A percentile compares a stretch with the other conserved stretches of the same genome.
Conservation (phyloP, 1,139 yeast genomes). For the Suhomyces atakaporum region DNA sequence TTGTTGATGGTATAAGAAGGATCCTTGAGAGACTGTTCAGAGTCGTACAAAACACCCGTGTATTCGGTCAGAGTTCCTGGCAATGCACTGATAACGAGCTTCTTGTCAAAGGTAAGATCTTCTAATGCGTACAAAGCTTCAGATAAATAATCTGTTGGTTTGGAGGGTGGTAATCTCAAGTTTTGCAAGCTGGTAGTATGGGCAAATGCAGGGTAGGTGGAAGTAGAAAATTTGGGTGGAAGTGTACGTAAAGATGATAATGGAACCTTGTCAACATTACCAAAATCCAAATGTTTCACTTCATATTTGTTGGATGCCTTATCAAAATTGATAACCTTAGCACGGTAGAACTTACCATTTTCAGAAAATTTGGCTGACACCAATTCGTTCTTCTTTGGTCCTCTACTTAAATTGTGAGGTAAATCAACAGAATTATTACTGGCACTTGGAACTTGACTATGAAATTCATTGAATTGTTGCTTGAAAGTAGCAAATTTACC, state of each 20-base stretch:
- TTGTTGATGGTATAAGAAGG: constrained; percentile 64
- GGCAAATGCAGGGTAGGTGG: constrained; percentile 56
- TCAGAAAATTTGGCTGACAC: constrained; percentile 61
- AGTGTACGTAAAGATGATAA: constrained; percentile 51
- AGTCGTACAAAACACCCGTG: constrained; percentile 60
- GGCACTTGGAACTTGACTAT: constrained; percentile 42
- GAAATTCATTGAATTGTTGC: constrained; percentile 48
- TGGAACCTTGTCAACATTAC: constrained; percentile 55
- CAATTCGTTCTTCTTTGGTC: constrained; percentile 58
- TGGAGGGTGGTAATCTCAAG: constrained; percentile 60
- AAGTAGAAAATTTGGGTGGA: constrained; percentile 51
- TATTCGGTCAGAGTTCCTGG: constrained; percentile 46
- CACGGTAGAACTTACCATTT: constrained; percentile 63
- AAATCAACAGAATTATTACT: constrained; percentile 42
- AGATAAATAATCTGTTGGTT: constrained; percentile 58
- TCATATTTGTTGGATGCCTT: constrained; percentile 47
- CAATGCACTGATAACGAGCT: constrained; percentile 59
- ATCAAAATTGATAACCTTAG: constrained; percentile 54
- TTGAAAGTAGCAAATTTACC: constrained; percentile 45
- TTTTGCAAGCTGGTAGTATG: constrained; percentile 57
- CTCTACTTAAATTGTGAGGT: constrained; percentile 45
- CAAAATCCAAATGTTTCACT: constrained; percentile 67
- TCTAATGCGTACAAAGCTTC: constrained; percentile 62
- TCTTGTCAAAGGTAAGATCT: constrained; percentile 54
- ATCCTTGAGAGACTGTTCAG: constrained; percentile 58